Evolutionary conservation across 2,329 filamentous ascomycete genomes (phyloP).

Genomic region (Aspergillus ustus): DNA sequence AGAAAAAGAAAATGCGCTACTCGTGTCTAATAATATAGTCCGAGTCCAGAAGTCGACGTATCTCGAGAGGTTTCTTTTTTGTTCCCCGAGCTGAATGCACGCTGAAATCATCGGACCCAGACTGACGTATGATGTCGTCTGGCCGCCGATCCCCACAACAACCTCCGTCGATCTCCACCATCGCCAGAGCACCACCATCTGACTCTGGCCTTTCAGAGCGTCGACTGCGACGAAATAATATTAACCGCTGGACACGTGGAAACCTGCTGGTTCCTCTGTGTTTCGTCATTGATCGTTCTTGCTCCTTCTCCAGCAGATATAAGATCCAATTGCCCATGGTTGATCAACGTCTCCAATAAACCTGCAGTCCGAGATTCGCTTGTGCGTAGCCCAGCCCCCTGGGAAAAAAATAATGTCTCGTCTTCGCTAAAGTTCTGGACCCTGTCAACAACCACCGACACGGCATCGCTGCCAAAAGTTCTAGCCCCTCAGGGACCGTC

Average conservation of each 20-base stretch:
- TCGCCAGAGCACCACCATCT: background rate
- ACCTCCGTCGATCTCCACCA: slow-evolving; percentile 5
- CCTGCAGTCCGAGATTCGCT: background rate
- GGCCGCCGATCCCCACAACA: slow-evolving; percentile 19
- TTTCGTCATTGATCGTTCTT: background rate
- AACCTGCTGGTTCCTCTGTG: background rate
- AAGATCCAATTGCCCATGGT: background rate
- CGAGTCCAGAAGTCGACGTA: background rate
- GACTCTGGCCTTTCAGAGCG: background rate
- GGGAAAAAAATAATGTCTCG: slow-evolving; percentile 3
- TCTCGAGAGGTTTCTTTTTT: background rate
- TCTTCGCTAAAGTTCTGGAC: slow-evolving; percentile 16
- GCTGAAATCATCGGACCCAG: slow-evolving; percentile 30
- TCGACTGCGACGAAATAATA: background rate
- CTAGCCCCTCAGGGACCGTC: slow-evolving; percentile 16
- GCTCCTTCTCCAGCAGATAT: background rate
- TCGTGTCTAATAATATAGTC: background rate
- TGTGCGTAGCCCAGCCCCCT: slow-evolving; percentile 16
- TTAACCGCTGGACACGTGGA: slow-evolving; percentile 14
- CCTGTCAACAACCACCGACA: slow-evolving; percentile 13
- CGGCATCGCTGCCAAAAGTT: slow-evolving; percentile 10
- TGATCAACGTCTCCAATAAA: background rate
- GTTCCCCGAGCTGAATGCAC: slow-evolving; percentile 20
- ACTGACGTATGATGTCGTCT: slow-evolving; percentile 24
- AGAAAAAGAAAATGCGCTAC: background rate